phyloP scores from a whole-genome alignment of 139 green algal species.

The Auxenochlorella protothecoides region DNA sequence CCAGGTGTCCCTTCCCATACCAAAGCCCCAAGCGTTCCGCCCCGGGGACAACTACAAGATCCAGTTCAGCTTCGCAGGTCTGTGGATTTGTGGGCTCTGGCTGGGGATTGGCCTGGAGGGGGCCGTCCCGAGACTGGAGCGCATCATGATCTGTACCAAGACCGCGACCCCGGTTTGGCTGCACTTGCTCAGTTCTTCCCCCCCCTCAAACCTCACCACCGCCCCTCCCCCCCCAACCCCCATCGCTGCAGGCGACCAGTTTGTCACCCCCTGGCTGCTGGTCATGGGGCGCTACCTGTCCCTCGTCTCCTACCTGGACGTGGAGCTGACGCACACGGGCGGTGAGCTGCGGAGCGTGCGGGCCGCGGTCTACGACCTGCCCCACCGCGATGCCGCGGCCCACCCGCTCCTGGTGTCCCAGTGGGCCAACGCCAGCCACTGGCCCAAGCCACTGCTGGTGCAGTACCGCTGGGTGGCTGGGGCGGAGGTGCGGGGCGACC shows the following conservation, averaged over 20 bases:
- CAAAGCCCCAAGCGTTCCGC: conserved; percentile 12
- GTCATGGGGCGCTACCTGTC: conserved; percentile 41
- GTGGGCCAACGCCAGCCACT: conserved; percentile 48
- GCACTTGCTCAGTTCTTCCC: too few species aligned
- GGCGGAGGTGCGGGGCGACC: not conserved
- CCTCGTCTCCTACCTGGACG: conserved; percentile 36
- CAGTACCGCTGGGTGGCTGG: not conserved
- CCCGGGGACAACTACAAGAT: conserved; percentile 33
- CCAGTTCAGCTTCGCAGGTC: conserved; percentile 2
- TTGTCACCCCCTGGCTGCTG: conserved; percentile 59
- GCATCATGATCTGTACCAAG: too few species aligned
- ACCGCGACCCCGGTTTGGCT: too few species aligned
- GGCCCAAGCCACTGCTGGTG: conserved; percentile 69
- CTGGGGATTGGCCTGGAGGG: too few species aligned
- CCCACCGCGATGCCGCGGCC: conserved; percentile 19
- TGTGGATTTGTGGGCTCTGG: too few species aligned
- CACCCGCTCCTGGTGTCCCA: conserved; percentile 39
- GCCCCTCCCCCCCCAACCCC: too few species aligned
- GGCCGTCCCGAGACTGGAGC: too few species aligned
- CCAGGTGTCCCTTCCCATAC: conserved; percentile 26
- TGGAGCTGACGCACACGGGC: conserved; percentile 42
- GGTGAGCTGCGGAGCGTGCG: conserved; percentile 1
- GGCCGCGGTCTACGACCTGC: conserved; percentile 28
- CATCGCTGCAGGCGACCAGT: conserved; percentile 20
- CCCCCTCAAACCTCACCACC: too few species aligned